phyloP scores from a whole-genome alignment of 352 stramenopile genomes.

The Pythium folliculosum region DNA sequence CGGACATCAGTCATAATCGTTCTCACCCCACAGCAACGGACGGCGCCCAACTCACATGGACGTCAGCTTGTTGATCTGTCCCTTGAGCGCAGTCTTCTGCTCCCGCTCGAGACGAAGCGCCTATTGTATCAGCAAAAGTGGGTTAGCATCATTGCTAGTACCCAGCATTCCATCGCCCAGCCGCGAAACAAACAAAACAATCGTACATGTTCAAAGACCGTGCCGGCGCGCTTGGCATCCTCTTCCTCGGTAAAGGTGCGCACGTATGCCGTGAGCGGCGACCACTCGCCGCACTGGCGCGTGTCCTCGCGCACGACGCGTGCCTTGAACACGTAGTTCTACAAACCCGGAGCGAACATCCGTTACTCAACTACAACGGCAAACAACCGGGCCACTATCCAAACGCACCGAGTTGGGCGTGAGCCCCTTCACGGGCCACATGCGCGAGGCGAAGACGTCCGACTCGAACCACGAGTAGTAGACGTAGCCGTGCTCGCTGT shows the following conservation, averaged over 20 bases:
- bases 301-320: constrained; percentile 63
- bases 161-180: neutral
- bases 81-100: constrained; percentile 67
- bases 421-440: constrained; percentile 75
- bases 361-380: neutral
- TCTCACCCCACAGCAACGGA: neutral
- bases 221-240: constrained; percentile 83
- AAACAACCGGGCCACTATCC: neutral
- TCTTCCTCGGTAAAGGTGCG: constrained; percentile 89
- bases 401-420: constrained; percentile 60
- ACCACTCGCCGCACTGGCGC: constrained; percentile 78
- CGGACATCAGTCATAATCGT: too few species aligned
- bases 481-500: constrained; percentile 85
- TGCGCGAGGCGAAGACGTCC: constrained; percentile 50
- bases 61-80: constrained; percentile 82
- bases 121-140: constrained; percentile 20
- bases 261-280: constrained; percentile 60
- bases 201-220: constrained; percentile 80
- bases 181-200: neutral
- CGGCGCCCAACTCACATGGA: constrained; percentile 41
- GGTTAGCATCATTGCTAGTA: too few species aligned
- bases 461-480: constrained; percentile 89
- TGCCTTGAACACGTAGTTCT: constrained; percentile 83
- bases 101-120: constrained; percentile 79
- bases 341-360: neutral